Base-by-base conservation (phyloP, 2,329 filamentous ascomycete species). In the Calonectria pauciramosa region DNA sequence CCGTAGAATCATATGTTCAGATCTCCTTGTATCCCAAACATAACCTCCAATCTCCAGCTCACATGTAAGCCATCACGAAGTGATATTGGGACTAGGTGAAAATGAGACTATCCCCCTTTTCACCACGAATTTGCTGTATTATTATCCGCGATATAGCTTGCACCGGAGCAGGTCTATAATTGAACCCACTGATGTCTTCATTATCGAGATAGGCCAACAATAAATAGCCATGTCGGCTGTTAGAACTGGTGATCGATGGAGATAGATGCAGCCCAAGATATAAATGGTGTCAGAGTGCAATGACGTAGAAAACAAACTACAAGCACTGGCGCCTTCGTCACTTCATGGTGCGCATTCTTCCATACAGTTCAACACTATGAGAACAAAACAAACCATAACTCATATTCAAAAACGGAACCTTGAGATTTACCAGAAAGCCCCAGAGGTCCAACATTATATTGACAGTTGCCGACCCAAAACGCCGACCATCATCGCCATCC, bases 401-500 rank as follows among this genome's bases (percentile, higher is more conserved):
- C 30, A 56, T 77, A 75, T 81, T 78, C 74, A 78, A 66, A 75
- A 70, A 56, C 32, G 26, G n/a, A 52, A 44, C 68, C 73, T 69
- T 74, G 70, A 66, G 60, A 73, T 71, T 72, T 69, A 38, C 51
- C 69, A 52, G 66, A 66, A 68, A 72, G 78, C 67, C 70, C 68
- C 68, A 54, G 54, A 69, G 67, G 66, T 59, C 26, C 36, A 75
- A 75, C 63, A 77, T 74, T 76, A 76, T 71, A 78, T 74, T 70
- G 56, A 71, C 41, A 71, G 56, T 78, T 75, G 69, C 68, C 75
- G 73, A 75, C 70, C 76, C 75, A 71, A 38, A 81, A 81, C 80
- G 80, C 80, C 77, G 59, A 75, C 79, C 72, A 71, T 76, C 75
- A 74, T 76, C 74, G 70, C 70, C 38, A 68, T 70, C 70, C 38